These are phyloP conservation scores for Waltergamsia citrina DNA, from an alignment of 2,329 filamentous ascomycete genomes.

Conservation along the genomic window DNA sequence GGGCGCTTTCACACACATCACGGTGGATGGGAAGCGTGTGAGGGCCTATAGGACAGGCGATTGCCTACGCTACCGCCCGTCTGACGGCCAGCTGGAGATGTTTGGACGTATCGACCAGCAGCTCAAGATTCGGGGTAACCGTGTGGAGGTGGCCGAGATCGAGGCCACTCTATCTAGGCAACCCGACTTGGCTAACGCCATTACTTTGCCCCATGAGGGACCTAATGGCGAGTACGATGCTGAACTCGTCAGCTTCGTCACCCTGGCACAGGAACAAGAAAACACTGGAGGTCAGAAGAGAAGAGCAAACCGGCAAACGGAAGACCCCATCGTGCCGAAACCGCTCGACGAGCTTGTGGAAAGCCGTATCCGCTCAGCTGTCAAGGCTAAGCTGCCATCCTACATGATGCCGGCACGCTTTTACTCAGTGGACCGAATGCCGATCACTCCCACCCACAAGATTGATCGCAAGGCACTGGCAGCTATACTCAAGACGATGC, in stretches of 20 bases:
- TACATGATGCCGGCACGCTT: conserved; percentile 9
- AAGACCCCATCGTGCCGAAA: not conserved
- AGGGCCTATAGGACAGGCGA: conserved; percentile 17
- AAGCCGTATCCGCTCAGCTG: not conserved
- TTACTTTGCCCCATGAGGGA: not conserved
- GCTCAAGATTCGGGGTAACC: conserved; percentile 3
- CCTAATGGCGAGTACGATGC: not conserved
- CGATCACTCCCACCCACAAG: conserved; percentile 9
- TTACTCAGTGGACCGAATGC: conserved; percentile 7
- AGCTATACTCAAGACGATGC: not conserved
- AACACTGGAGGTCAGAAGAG: not conserved
- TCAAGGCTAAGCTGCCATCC: conserved; percentile 6
- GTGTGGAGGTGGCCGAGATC: conserved; percentile 1
- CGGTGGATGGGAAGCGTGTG: conserved; percentile 3
- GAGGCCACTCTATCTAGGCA: not conserved
- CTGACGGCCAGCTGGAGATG: conserved; percentile 2
- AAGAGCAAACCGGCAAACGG: conserved; percentile 1
- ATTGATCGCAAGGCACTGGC: conserved; percentile 8
- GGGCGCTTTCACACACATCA: conserved; percentile 9
- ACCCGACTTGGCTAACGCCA: not conserved
- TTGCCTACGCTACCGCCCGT: conserved; percentile 5
- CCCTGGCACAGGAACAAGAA: not conserved
- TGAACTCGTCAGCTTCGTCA: not conserved
- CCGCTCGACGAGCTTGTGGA: not conserved
- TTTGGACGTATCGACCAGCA: conserved; percentile 4